Conservation (phyloP, 1,139 yeast genomes). For the Protomyces macrosporus region DNA sequence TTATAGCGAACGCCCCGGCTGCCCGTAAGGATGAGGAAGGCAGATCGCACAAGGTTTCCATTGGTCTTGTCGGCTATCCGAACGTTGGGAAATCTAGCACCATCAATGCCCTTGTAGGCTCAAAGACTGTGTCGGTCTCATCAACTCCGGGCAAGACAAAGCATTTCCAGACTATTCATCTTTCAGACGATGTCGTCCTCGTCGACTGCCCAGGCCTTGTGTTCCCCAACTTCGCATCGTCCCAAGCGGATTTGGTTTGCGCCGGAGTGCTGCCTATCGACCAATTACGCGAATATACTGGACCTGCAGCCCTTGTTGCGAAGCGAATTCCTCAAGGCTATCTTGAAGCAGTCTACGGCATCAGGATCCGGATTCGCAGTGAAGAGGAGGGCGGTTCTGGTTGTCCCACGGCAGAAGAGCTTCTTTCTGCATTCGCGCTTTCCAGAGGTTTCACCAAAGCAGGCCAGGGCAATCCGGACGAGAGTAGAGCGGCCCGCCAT, state of each 20-base stretch:
- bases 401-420: constrained; percentile 79
- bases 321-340: constrained; percentile 83
- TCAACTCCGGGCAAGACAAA: constrained; percentile 98
- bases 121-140: constrained; percentile 94
- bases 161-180: constrained; percentile 92
- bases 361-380: constrained; percentile 70
- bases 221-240: constrained; percentile 94
- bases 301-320: constrained; percentile 80
- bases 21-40: constrained; percentile 38
- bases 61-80: constrained; percentile 88
- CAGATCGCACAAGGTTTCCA: constrained; percentile 51
- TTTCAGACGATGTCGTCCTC: constrained; percentile 73
- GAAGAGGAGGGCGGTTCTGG: constrained; percentile 86
- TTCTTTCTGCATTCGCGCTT: constrained; percentile 86
- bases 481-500: constrained; percentile 88
- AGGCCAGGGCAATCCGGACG: constrained; percentile 94
- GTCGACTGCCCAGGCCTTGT: constrained; percentile 99
- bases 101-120: constrained; percentile 88
- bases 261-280: constrained; percentile 97
- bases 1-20: constrained; percentile 72
- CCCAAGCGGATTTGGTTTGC: constrained; percentile 94
- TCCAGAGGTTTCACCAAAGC: constrained; percentile 93
- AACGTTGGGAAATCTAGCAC: constrained; percentile 97
- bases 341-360: constrained; percentile 90
- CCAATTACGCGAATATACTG: constrained; percentile 89